Base-by-base conservation (phyloP, 768 basidiomycete species). In the Brasilioporus rufonigricans region DNA sequence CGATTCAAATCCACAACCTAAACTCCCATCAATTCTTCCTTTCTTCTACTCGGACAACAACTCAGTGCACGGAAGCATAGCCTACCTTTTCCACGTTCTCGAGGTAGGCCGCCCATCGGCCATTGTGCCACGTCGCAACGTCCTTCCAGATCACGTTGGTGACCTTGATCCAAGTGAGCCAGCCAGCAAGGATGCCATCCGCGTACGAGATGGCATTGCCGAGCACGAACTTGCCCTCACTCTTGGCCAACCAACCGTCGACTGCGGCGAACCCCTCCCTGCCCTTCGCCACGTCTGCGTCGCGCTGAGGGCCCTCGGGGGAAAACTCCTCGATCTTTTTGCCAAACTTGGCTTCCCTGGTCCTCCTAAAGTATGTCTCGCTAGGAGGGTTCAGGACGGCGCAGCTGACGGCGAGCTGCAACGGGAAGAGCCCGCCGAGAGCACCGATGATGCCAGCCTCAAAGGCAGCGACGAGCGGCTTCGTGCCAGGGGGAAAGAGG, bases 381-480 rank as follows among this genome's bases (percentile, higher is more conserved):
- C 73, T 73, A 26, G 38, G 9, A 10, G 67, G 64, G 44, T 65
- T 68, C 45, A 77, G 47, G 24, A 56, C 46, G 43, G 1, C 1
- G 35, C 23, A 56, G 32, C 36, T 60, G 41, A 36, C 9, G 0
- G 63, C 55, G 27, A 67, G 50, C 50, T 60, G 70, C 23, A 53
- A 24, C 40, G 43, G 8, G 1, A 64, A 1, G 51, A 63, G n/a
- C 40, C 41, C 51, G n/a, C 41, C 21, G 1, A 71, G 6, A 18
- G 53, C 63, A 9, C 26, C 31, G 3, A 54, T 6, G 32, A 71
- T 1, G 16, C 55, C 53, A 6, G 33, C 23, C 50, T 71, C 69
- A 59, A 79, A 78, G 1, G 75, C 75, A 1, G 65, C 65, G 46
- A 80, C 70, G 11, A 82, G 63, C 1, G 73, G 74, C 26, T 65